Conservation (phyloP, 371 early-diverging fungal species). For the Mucor irregularis region DNA sequence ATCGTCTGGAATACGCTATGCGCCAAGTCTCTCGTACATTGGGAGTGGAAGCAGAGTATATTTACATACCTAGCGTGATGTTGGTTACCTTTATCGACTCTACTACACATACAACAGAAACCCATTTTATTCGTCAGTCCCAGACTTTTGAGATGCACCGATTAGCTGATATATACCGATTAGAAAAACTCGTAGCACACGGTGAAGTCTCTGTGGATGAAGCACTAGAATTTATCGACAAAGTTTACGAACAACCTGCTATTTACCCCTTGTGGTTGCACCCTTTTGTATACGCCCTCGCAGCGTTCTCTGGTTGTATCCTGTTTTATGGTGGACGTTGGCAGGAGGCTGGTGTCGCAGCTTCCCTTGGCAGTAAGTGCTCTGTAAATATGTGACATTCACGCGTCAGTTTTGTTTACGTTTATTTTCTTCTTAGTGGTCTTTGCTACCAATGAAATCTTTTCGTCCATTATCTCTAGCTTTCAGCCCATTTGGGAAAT, state of each 20-base stretch:
- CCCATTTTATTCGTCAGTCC: slow-evolving; percentile 64
- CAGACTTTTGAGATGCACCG: slow-evolving; percentile 73
- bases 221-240: slow-evolving; percentile 52
- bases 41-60: slow-evolving; percentile 69
- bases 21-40: slow-evolving; percentile 52
- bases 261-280: slow-evolving; percentile 57
- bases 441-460: slow-evolving; percentile 43
- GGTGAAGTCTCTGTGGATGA: slow-evolving; percentile 58
- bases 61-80: slow-evolving; percentile 71
- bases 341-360: slow-evolving; percentile 43
- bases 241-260: slow-evolving; percentile 37
- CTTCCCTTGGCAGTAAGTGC: slow-evolving; percentile 44
- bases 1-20: slow-evolving; percentile 61
- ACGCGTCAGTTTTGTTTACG: too few relatives aligned
- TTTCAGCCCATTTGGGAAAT: slow-evolving; percentile 67
- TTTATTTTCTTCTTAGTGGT: slow-evolving; percentile 20
- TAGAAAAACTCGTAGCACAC: slow-evolving; percentile 49
- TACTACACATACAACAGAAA: slow-evolving; percentile 78
- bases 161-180: slow-evolving; percentile 59
- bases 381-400: background rate
- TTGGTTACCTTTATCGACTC: slow-evolving; percentile 73
- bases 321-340: slow-evolving; percentile 48
- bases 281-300: slow-evolving; percentile 48
- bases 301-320: slow-evolving; percentile 52
- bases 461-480: slow-evolving; percentile 36